Percentiles rank a stretch among this genome's conserved stretches.
These are phyloP conservation scores for Suillus variegatus DNA, from an alignment of 768 basidiomycete genomes.

Conservation along the genomic window DNA sequence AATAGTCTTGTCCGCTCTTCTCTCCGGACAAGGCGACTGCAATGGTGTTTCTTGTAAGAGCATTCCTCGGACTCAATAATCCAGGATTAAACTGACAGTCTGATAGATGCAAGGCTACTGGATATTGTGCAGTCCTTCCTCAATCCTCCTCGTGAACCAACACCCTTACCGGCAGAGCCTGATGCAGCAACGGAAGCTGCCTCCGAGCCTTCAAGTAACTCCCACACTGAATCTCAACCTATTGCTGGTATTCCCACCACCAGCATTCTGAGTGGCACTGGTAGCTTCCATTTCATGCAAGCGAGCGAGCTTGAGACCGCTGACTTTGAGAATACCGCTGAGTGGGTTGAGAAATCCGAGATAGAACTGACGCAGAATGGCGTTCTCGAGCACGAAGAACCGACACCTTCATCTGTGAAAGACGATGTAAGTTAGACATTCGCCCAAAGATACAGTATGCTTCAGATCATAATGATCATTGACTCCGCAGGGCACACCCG, in stretches of 20 bases:
- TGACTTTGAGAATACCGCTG: constrained; percentile 51
- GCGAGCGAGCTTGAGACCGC: constrained; percentile 71
- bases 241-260: constrained; percentile 42
- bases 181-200: constrained; percentile 29
- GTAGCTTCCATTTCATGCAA: constrained; percentile 80
- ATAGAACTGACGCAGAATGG: constrained; percentile 26
- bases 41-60: constrained; percentile 66
- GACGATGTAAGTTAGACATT: constrained; percentile 4
- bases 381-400: background rate
- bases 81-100: constrained; percentile 12
- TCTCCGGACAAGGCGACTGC: constrained; percentile 59
- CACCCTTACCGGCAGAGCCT: constrained; percentile 35
- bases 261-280: constrained; percentile 37
- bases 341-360: constrained; percentile 58
- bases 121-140: constrained; percentile 58
- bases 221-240: constrained; percentile 11
- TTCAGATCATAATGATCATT: constrained; percentile 6
- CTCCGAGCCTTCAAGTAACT: constrained; percentile 15
- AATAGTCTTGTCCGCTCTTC: constrained; percentile 52
- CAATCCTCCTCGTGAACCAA: constrained; percentile 43
- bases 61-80: background rate
- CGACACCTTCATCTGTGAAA: background rate
- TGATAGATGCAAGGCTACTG: constrained; percentile 58
- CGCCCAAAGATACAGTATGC: background rate
- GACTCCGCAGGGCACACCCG: constrained; percentile 17